Base-by-base conservation (phyloP, 371 early-diverging fungal genomes). In the Phascolomyces articulosus region DNA sequence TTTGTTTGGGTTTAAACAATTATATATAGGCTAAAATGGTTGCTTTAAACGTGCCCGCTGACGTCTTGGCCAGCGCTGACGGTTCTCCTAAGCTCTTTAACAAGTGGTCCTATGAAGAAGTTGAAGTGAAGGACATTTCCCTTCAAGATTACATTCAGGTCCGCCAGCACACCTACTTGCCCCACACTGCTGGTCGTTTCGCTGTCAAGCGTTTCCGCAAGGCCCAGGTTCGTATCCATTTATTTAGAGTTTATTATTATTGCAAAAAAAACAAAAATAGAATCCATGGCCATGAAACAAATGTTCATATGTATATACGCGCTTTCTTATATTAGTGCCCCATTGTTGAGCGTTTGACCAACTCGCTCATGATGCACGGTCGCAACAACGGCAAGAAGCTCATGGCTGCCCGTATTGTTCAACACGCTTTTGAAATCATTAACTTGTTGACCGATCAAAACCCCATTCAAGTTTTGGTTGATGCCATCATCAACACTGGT, bases 351-450 rank as follows among this genome's bases (percentile, higher is more conserved):
- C 95, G 99, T 85, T 91, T 99, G 75, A 96, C 97, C 87, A 98
- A 98, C 93, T 95, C 97, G 67, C 89, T 99, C 69, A 99, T 99
- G 99, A 99, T 98, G 96, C 96, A 98, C 91, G 99, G 99, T 73
- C 98, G 99, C 83, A 99, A 99, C 95, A 99, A 97, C 92, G 99
- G 99, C 75, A 99, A 99, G 94, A 99, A 99, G 91, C 87, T 97
- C 71, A 93, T 99, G 94, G 98, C 99, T 76, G 93, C 94, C 71
- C 96, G 98, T 77, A 97, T 98, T 76, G 94, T 99, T 79, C 96
- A 98, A 90, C 97, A 99, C 88, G 96, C 99, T 66, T 99, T 99
- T 80, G 96, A 98, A 84, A 99, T 99, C 88, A 95, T 99, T 82
- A 84, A 99, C 93, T 89, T 96, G 75, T 90, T 98, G 83, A 98